A percentile compares a stretch with the other conserved stretches of the same genome.
Evolutionary conservation across 768 basidiomycete species (phyloP).

Genomic region (Leccinum rimulosum): DNA sequence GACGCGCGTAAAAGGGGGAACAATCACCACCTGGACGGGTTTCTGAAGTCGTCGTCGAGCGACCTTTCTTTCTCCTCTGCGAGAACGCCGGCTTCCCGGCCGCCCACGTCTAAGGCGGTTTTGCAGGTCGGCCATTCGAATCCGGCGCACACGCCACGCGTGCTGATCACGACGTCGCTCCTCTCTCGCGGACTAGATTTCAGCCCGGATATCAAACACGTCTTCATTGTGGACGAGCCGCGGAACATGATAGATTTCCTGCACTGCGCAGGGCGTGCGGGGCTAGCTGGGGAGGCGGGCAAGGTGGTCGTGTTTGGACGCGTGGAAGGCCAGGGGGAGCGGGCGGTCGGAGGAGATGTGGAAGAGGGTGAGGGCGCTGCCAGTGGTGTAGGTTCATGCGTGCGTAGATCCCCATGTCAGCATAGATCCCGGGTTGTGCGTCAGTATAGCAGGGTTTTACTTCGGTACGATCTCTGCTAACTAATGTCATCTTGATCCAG

Average conservation of each 20-base stretch:
- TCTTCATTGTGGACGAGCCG: constrained; percentile 87
- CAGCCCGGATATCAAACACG: constrained; percentile 68
- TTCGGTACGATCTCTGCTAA: too few species aligned
- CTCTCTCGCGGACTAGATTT: constrained; percentile 92
- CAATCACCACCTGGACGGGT: constrained; percentile 75
- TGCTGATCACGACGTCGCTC: constrained; percentile 87
- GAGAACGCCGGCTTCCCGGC: background rate
- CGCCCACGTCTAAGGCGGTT: background rate
- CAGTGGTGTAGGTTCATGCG: too few species aligned
- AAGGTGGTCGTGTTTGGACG: constrained; percentile 68
- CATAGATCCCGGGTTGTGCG: too few species aligned
- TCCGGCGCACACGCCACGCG: constrained; percentile 46
- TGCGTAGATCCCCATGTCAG: too few species aligned
- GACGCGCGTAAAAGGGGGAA: constrained; percentile 60
- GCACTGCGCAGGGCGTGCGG: constrained; percentile 85
- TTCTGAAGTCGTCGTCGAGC: constrained; percentile 42
- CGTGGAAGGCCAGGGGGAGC: too few species aligned
- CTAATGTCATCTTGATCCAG: too few species aligned
- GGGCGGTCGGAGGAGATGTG: too few species aligned
- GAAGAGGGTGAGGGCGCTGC: too few species aligned
- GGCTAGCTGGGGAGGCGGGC: constrained; percentile 67
- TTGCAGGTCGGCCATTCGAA: constrained; percentile 17
- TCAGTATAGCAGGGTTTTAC: too few species aligned
- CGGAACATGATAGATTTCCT: constrained; percentile 89
- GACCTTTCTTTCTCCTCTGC: background rate